Base-by-base conservation (phyloP, 371 early-diverging fungal genomes). In the Mortierella sp. region DNA sequence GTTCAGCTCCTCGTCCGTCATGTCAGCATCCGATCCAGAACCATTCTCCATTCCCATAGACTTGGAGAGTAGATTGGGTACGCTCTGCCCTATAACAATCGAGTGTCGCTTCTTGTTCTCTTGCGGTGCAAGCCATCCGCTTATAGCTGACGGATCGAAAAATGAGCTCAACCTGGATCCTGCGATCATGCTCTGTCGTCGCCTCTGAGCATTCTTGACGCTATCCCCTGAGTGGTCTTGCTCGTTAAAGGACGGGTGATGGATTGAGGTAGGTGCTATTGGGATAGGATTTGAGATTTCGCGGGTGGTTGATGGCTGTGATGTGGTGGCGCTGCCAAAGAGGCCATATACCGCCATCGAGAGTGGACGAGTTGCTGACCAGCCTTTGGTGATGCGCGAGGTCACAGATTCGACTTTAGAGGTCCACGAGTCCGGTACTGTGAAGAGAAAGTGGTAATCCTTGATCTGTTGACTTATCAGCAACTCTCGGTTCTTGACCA, bases 311-410 rank as follows among this genome's bases (percentile, higher is more conserved):
- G 73, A 19, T 23, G 78, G 54, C 30, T 50, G 58, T 27, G 66
- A 34, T 13, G 72, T 62, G 8, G 62, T 28, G 3, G 61, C 18
- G 38, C 48, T 30, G 19, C 70, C 70, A 41, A 76, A 70, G 18
- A 76, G 67, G 13, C 78, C 78, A 26, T 76, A 76, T 19, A 76
- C 70, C 13, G 78, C 78, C 78, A 76, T 76, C 1, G 78, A 76
- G 3, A 76, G 57, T 4, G 78, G 78, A 46, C 78, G 66, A 18
- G 78, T 54, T 24, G 65, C 70, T 18, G 70, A 65, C 78, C 78
- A 76, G 7, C 70, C 67, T 50, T 67, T 67, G 24, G 78, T 55
- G 43, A 76, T 62, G 19, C 70, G 65, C 19, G 78, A 76, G 1
- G 78, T 76, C 26, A 76, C 78, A 3, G 78, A 70, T 46, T 76